phyloP scores from a whole-genome alignment of 768 basidiomycete genomes.

The Piloderma croceum region DNA sequence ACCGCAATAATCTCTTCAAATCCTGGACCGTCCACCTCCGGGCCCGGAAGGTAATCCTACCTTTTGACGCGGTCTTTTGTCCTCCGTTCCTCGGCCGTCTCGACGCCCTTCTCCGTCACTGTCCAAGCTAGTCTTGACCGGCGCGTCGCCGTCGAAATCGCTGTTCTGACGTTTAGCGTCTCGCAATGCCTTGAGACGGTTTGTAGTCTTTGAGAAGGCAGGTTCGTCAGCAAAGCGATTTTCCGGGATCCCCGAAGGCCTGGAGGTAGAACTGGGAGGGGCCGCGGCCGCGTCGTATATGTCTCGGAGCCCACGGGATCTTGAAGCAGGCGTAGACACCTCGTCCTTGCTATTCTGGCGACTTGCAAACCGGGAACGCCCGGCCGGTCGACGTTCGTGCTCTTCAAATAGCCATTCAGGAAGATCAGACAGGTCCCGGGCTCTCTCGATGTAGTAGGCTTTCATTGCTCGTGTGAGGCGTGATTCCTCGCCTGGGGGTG shows the following conservation, averaged over 20 bases:
- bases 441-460: conserved; percentile 60
- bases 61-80: no score
- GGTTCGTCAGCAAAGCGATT: conserved; percentile 15
- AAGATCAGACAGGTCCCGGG: conserved; percentile 49
- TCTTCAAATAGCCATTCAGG: conserved; percentile 64
- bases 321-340: conserved; percentile 8
- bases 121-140: no score
- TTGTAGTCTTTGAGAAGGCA: conserved; percentile 33
- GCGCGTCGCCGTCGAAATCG: no score
- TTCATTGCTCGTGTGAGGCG: conserved; percentile 62
- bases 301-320: conserved; percentile 29
- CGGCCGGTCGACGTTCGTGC: conserved; percentile 38
- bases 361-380: conserved; percentile 10
- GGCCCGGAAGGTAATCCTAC: no score
- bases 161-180: conserved; percentile 46
- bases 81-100: no score
- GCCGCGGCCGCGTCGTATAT: conserved; percentile 32
- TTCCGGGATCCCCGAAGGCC: conserved; percentile 10
- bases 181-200: conserved; percentile 46
- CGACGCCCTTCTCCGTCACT: no score
- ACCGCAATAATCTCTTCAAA: no score
- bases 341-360: conserved; percentile 13
- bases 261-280: conserved; percentile 5
- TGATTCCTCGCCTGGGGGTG: conserved; percentile 51
- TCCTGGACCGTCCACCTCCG: no score